phyloP scores from a whole-genome alignment of 805 yeast species.

The Saccharomyces cerevisiae region DNA sequence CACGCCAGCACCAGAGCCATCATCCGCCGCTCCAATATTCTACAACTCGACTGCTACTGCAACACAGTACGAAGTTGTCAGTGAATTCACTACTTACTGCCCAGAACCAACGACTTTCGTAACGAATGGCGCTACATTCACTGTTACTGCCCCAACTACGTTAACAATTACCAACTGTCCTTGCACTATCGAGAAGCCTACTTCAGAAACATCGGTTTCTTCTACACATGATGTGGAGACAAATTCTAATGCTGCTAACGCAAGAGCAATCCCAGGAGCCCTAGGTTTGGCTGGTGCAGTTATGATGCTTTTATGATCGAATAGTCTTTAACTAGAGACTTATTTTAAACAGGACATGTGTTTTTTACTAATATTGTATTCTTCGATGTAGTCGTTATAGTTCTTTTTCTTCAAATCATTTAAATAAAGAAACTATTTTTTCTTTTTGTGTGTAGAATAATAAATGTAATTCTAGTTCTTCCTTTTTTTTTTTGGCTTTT shows the following conservation, averaged over 20 bases:
- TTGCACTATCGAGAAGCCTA: constrained; percentile 46
- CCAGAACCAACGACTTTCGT: constrained; percentile 61
- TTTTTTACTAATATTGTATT: background rate
- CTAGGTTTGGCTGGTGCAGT: constrained; percentile 7
- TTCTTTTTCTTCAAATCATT: background rate
- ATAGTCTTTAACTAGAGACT: background rate
- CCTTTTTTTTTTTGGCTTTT: too few species aligned
- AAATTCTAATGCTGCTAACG: constrained; percentile 8
- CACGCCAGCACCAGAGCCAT: background rate
- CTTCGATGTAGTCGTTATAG: background rate
- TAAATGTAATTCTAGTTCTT: background rate
- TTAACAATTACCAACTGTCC: constrained; percentile 81
- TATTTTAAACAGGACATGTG: background rate
- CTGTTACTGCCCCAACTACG: constrained; percentile 72
- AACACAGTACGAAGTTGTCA: constrained; percentile 39
- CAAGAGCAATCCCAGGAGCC: constrained; percentile 6
- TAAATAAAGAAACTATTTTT: too few species aligned
- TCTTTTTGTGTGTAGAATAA: background rate
- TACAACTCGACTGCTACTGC: constrained; percentile 1
- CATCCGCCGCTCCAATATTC: background rate
- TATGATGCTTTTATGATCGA: constrained; percentile 6
- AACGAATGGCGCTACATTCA: constrained; percentile 60
- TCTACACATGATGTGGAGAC: background rate
- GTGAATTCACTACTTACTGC: constrained; percentile 73
- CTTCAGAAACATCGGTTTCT: constrained; percentile 5